These are phyloP conservation scores for Podaxis sp. DNA, from an alignment of 768 basidiomycete genomes.

Conservation along the genomic window DNA sequence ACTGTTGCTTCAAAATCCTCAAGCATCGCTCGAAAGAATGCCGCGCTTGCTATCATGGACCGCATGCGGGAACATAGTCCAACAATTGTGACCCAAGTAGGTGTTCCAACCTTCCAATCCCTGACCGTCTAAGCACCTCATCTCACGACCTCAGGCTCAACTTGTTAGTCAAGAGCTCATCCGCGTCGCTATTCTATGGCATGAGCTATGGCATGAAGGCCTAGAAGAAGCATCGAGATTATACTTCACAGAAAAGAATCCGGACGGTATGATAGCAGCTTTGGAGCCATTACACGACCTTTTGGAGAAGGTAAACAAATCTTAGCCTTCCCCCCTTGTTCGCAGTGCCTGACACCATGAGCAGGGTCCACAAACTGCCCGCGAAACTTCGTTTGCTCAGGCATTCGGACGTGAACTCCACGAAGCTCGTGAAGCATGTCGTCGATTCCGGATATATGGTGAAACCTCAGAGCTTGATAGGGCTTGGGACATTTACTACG, in stretches of 20 bases:
- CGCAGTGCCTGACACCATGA: background rate
- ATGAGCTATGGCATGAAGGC: conserved; percentile 98
- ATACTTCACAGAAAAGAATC: conserved; percentile 96
- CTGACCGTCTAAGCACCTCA: background rate
- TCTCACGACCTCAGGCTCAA: conserved; percentile 5
- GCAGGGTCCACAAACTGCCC: conserved; percentile 90
- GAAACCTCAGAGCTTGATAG: conserved; percentile 91
- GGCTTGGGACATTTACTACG: conserved; percentile 99
- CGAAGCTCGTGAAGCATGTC: conserved; percentile 90
- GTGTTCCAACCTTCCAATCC: conserved; percentile 9
- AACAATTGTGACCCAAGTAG: conserved; percentile 81
- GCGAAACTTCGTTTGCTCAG: conserved; percentile 94
- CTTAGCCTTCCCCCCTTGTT: background rate
- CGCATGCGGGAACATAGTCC: conserved; percentile 92
- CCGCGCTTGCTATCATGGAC: conserved; percentile 86
- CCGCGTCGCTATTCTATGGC: conserved; percentile 97
- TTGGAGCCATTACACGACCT: conserved; percentile 92
- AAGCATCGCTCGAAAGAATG: conserved; percentile 74
- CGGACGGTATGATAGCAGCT: conserved; percentile 94
- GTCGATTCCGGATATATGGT: conserved; percentile 81
- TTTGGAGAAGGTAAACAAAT: conserved; percentile 69
- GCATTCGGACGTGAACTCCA: conserved; percentile 90
- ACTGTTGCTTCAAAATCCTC: conserved; percentile 98
- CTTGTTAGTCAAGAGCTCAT: conserved; percentile 94
- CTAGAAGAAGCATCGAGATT: conserved; percentile 95